Evolutionary conservation across 768 basidiomycete genomes (phyloP).

Genomic region (Tephrocybe sp.): DNA sequence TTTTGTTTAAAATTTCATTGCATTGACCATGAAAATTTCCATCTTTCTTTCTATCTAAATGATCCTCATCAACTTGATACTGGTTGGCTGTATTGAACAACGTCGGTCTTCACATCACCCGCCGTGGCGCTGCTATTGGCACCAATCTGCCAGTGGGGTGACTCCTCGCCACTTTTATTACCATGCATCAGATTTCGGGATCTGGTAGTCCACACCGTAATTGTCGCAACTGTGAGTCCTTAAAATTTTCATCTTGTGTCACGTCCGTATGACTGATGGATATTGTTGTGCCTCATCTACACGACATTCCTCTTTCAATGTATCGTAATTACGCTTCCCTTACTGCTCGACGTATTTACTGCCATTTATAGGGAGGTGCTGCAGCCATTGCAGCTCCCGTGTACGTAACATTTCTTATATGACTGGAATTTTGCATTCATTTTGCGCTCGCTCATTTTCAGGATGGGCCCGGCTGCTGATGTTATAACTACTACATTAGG

Average conservation of each 20-base stretch:
- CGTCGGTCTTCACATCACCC: too few relatives aligned
- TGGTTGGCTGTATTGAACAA: neutral
- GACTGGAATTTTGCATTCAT: conserved; percentile 3
- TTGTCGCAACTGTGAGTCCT: conserved; percentile 54
- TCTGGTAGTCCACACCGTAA: conserved; percentile 57
- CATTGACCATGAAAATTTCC: neutral
- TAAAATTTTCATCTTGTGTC: neutral
- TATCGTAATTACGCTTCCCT: neutral
- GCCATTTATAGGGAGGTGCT: conserved; percentile 32
- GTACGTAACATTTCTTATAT: conserved; percentile 21
- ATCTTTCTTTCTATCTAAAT: neutral
- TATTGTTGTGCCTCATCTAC: too few relatives aligned
- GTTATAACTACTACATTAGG: conserved; percentile 47
- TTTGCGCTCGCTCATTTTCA: conserved; percentile 11
- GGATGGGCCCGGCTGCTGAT: conserved; percentile 55
- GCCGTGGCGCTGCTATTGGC: neutral
- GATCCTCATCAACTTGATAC: neutral
- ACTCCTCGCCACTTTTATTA: conserved; percentile 58
- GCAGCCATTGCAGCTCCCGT: conserved; percentile 40
- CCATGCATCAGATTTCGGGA: conserved; percentile 66
- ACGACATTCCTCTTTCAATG: neutral
- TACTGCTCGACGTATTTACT: neutral
- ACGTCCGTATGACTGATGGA: neutral
- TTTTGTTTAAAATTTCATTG: neutral
- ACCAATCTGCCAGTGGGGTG: conserved; percentile 42